Evolutionary conservation across 768 basidiomycete genomes (phyloP).

Genomic region (Boletus vermiculosoides): DNA sequence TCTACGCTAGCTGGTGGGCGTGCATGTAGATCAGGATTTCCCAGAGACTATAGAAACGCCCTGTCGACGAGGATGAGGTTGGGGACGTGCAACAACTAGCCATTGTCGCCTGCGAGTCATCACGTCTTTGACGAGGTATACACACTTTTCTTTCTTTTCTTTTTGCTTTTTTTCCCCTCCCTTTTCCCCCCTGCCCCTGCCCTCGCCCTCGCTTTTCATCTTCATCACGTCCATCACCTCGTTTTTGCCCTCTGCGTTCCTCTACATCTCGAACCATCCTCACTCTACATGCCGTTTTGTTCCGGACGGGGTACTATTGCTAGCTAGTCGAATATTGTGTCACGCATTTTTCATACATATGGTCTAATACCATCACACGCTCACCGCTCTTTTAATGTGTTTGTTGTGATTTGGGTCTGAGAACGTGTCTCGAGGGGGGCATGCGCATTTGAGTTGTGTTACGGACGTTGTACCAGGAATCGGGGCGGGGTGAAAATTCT

Average conservation of each 20-base stretch:
- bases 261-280: not conserved
- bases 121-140: constrained; percentile 7
- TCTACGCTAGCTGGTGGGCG: constrained; percentile 1
- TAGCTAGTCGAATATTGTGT: constrained; percentile 5
- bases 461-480: no score
- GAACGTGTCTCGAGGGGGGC: no score
- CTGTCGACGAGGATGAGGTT: constrained; percentile 4
- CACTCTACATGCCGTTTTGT: not conserved
- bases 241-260: not conserved
- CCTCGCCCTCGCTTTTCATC: no score
- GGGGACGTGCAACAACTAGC: not conserved
- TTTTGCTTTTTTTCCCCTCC: no score
- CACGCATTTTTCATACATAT: constrained; percentile 1
- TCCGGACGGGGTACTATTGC: not conserved
- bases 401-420: not conserved
- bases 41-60: constrained; percentile 16
- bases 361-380: constrained; percentile 18
- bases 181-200: no score
- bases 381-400: constrained; percentile 12
- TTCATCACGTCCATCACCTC: not conserved
- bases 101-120: constrained; percentile 6
- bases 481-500: no score
- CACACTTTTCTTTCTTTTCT: constrained; percentile 1
- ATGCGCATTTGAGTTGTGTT: no score
- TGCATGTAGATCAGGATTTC: constrained; percentile 14